Base-by-base conservation (phyloP, 768 basidiomycete species). In the Trametopsis cervina region DNA sequence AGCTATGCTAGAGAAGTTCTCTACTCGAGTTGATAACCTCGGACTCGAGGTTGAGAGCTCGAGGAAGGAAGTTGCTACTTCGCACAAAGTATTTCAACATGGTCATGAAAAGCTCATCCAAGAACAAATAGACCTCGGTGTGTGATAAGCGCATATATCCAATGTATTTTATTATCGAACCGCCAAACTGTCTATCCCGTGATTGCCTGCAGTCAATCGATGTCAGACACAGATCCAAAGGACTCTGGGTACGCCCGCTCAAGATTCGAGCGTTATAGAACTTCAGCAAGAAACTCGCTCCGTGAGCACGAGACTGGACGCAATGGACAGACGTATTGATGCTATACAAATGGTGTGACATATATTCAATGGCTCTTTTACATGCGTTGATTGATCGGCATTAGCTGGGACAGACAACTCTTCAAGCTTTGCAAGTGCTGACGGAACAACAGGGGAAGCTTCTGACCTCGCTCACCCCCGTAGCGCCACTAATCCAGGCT, bases 1-100 rank as follows among this genome's bases (percentile, higher is more conserved):
- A 47, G 76, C 74, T 18, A 77, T 81, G 52, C 71, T 88, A 27
- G 83, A 89, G 63, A 76, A 69, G 55, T 87, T 88, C 50, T 76
- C 81, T 0, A 66, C 66, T 5, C 72, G 74, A 24, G 75, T 81
- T 12, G 78, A 76, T 37, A 63, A 64, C n/a, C 68, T 87, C 20
- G 63, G 77, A 1, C 61, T 62, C 10, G 70, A 66, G 25, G 69
- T 84, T 11, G 75, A 78, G 12, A 69, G 76, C 25, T 69, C 79
- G 21, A 74, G 71, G 53, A 61, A 66, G 4, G 80, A 84, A 54
- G 70, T 86, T 24, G 64, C 69, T 20, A 64, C 69, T 4, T 72
- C 77, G 2, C 75, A 80, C 51, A 70, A 70, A 20, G 63, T 80
- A n/a, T 83, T 83, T 50, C 74, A 83, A 51, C 68, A 69, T 21